Evolutionary conservation across 352 stramenopile genomes (phyloP), one percentile per base, ranked within the genome.

Genomic region (Elongisporangium prolatum): DNA sequence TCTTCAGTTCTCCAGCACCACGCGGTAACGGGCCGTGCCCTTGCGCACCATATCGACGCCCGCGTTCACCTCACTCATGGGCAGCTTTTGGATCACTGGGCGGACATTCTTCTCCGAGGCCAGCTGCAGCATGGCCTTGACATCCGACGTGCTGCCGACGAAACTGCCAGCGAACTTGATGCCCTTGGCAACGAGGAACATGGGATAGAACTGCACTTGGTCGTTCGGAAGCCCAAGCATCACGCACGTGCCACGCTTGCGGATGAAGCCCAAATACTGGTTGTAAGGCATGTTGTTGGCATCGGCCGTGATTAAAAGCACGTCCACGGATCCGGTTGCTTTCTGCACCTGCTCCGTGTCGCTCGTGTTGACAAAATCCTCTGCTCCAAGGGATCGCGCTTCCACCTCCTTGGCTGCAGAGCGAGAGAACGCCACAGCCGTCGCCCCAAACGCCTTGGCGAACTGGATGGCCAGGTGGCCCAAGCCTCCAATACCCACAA

Each of bases 391-490:
- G 10, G 64, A 44, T 24, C 61, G 51, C 9, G 68, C 77, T 34
- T 79, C 64, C 1, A 56, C 60, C 53, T 84, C 72, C 64, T 95
- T 96, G 28, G 75, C 87, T 51, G n/a, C n/a, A n/a, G n/a, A n/a
- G n/a, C n/a, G n/a, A n/a, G n/a, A n/a, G n/a, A 96, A 72, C 1
- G 83, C 77, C 17, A 78, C 71, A 3, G 82, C 65, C 4, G 75
- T 67, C 2, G 61, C 65, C 28, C 75, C 77, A 13, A 90, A 69
- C 16, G 80, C 81, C 40, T 79, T 64, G 14, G 68, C 76, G 54
- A 93, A 80, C 67, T 93, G 89, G 48, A 93, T 63, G 20, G 51
- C 82, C 59, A 95, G 73, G 65, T 95, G 86, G 34, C 84, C 84
- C 13, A 95, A 65, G 14, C 86, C 86, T 24, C 86, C 86, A 56